Conservation (phyloP, 179 eudicot genomes). For the Heliamphora pulchella region DNA sequence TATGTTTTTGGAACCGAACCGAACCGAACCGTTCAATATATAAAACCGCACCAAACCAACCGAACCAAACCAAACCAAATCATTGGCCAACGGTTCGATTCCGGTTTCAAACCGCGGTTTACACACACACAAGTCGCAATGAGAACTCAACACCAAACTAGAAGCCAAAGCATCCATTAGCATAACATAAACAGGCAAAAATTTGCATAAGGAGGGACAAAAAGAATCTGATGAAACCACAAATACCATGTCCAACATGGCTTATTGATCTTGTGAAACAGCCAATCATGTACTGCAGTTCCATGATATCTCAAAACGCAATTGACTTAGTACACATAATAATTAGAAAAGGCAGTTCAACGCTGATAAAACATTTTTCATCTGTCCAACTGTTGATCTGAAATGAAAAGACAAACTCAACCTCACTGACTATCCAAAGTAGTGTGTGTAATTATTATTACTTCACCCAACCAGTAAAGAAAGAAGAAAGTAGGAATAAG, state of each 20-base stretch:
- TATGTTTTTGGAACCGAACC: no score
- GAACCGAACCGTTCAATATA: no score
- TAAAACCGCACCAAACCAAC: no score
- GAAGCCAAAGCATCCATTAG: neutral
- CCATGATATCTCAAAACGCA: neutral
- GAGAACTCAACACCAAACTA: neutral
- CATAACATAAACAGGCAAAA: neutral
- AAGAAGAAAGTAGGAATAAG: neutral
- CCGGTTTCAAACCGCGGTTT: no score
- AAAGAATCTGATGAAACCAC: neutral
- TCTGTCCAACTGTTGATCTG: neutral
- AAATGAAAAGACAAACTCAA: neutral
- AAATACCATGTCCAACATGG: neutral
- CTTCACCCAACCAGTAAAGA: neutral
- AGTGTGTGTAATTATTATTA: neutral
- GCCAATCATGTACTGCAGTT: neutral
- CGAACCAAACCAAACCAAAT: no score
- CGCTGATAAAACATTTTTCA: neutral
- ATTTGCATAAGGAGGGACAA: neutral
- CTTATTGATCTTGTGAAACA: conserved; percentile 3
- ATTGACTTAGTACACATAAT: neutral
- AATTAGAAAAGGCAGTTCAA: neutral
- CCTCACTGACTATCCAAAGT: neutral
- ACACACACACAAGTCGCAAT: no score
- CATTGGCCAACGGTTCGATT: no score